A percentile compares a stretch with the other conserved stretches of the same genome.
These are phyloP conservation scores for Penicillium robsamsonii DNA, from an alignment of 495 filamentous ascomycete species.

Conservation along the genomic window DNA sequence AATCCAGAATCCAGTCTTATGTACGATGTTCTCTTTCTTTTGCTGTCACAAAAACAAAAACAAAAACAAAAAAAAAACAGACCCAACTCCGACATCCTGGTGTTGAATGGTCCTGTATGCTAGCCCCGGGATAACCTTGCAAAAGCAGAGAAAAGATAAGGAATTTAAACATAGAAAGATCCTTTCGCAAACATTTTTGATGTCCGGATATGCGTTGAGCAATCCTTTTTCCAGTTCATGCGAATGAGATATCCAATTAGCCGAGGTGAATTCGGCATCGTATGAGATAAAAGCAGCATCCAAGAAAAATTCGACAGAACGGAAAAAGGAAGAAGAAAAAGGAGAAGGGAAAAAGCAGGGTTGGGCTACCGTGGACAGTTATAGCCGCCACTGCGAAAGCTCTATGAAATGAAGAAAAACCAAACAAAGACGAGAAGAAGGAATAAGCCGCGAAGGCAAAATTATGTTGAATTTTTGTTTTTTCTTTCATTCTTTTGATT, in stretches of 20 bases:
- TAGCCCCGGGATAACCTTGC: conserved; percentile 2
- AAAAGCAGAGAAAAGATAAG: conserved; percentile 1
- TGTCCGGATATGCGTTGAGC: background rate
- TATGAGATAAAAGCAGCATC: background rate
- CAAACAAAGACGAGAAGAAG: background rate
- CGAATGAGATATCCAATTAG: background rate
- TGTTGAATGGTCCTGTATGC: conserved; percentile 13
- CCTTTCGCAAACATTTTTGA: background rate
- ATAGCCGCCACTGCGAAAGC: conserved; percentile 1
- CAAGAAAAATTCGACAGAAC: conserved; percentile 3
- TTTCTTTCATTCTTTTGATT: conserved; percentile 19
- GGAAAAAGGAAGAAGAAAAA: conserved; percentile 7
- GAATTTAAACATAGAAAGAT: background rate
- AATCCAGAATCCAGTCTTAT: background rate
- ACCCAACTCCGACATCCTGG: conserved; percentile 8
- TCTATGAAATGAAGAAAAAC: background rate
- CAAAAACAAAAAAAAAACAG: background rate
- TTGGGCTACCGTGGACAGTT: background rate
- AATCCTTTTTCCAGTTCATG: background rate
- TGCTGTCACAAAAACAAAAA: background rate
- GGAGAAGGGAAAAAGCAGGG: background rate
- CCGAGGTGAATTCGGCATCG: background rate
- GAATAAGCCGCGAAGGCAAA: conserved; percentile 12
- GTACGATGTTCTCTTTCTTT: background rate
- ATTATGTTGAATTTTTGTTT: conserved; percentile 41